Conservation (phyloP, 2,329 filamentous ascomycete species). For the Aureobasidium mangrovei region DNA sequence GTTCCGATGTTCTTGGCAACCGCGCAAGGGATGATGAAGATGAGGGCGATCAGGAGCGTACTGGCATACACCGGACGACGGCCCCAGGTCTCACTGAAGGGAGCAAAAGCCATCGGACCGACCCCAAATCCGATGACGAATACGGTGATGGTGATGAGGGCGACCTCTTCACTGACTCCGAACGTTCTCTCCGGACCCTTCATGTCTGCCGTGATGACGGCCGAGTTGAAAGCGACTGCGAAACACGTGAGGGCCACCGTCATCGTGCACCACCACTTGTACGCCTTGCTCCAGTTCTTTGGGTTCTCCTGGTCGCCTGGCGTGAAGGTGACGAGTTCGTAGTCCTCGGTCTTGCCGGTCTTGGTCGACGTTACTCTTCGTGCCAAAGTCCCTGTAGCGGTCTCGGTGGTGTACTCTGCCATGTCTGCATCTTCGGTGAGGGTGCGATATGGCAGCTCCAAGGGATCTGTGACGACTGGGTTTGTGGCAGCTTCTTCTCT, state of each 20-base stretch:
- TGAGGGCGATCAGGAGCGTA: slow-evolving; percentile 59
- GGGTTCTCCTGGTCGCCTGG: slow-evolving; percentile 44
- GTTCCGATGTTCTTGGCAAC: slow-evolving; percentile 68
- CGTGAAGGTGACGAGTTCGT: slow-evolving; percentile 62
- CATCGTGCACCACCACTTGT: slow-evolving; percentile 58
- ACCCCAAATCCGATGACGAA: slow-evolving; percentile 75
- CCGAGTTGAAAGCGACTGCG: slow-evolving; percentile 46
- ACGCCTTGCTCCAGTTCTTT: slow-evolving; percentile 34
- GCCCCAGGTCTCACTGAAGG: slow-evolving; percentile 66
- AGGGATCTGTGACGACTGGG: background rate
- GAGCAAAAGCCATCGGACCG: slow-evolving; percentile 72
- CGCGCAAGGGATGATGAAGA: slow-evolving; percentile 75
- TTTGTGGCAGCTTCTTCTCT: background rate
- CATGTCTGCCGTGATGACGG: slow-evolving; percentile 71
- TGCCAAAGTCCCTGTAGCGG: slow-evolving; percentile 16
- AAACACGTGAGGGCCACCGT: slow-evolving; percentile 56
- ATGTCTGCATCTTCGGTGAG: slow-evolving; percentile 19
- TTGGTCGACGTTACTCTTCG: slow-evolving; percentile 21
- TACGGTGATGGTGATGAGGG: slow-evolving; percentile 61
- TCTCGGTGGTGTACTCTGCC: slow-evolving; percentile 23
- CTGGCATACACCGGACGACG: slow-evolving; percentile 61
- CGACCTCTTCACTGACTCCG: slow-evolving; percentile 60
- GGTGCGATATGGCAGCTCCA: slow-evolving; percentile 19
- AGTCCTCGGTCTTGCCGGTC: slow-evolving; percentile 25
- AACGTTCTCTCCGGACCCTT: slow-evolving; percentile 56